A percentile compares a stretch with the other conserved stretches of the same genome.
These are phyloP conservation scores for Phanerochaete carnosa DNA, from an alignment of 768 basidiomycete species.

Conservation along the genomic window DNA sequence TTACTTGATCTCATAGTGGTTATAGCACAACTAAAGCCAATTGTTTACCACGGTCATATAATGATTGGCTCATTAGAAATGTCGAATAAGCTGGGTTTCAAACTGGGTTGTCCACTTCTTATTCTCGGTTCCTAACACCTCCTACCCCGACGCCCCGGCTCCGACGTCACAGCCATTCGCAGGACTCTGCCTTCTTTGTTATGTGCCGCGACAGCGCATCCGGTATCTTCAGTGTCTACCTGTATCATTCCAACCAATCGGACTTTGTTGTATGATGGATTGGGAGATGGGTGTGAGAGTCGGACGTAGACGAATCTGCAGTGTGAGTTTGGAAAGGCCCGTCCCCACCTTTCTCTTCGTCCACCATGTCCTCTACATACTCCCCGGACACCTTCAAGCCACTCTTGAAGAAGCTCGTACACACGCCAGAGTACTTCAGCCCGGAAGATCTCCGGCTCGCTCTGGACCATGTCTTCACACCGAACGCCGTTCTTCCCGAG, in stretches of 20 bases:
- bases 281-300: not conserved
- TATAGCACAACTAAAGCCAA: not conserved
- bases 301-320: not conserved
- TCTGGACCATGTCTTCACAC: slow-evolving; percentile 72
- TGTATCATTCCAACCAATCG: not conserved
- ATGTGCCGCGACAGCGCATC: not conserved
- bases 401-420: slow-evolving; percentile 72
- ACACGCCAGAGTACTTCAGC: slow-evolving; percentile 80
- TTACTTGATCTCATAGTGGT: not conserved
- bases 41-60: too few relatives aligned
- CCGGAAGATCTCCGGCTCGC: slow-evolving; percentile 69
- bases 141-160: too few relatives aligned
- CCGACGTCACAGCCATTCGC: too few relatives aligned
- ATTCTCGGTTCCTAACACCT: not conserved
- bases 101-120: too few relatives aligned
- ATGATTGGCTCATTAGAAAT: too few relatives aligned
- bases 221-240: not conserved
- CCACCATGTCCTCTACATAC: slow-evolving; percentile 20
- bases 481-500: slow-evolving; percentile 56
- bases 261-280: not conserved
- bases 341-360: not conserved
- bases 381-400: slow-evolving; percentile 64
- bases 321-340: not conserved
- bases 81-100: too few relatives aligned
- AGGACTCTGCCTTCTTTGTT: too few relatives aligned